A percentile compares a stretch with the other conserved stretches of the same genome.
Conservation (phyloP, 352 stramenopile genomes). For the Phytopythium montanum region DNA sequence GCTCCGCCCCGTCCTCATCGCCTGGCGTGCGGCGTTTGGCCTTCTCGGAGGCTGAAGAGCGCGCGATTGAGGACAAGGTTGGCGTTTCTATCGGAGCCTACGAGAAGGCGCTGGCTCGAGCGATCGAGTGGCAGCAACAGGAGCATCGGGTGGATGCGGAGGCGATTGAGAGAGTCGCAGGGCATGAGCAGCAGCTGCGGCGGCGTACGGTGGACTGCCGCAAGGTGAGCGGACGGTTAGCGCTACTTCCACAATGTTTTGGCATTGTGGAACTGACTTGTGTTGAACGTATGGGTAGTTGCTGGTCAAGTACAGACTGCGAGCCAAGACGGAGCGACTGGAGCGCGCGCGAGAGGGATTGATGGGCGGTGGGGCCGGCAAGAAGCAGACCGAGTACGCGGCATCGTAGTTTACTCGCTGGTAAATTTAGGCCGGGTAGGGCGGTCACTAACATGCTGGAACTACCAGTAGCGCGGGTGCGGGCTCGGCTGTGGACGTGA, state of each 20-base stretch:
- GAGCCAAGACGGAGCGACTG: constrained; percentile 53
- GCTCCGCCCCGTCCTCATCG: too few species aligned
- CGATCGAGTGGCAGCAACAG: constrained; percentile 33
- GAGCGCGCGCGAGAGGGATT: constrained; percentile 47
- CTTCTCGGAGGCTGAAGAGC: constrained; percentile 61
- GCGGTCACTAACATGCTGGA: not conserved
- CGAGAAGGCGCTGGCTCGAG: constrained; percentile 26
- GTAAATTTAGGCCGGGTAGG: too few species aligned
- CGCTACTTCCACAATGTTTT: not conserved
- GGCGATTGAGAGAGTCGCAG: constrained; percentile 23
- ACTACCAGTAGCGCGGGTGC: constrained; percentile 1
- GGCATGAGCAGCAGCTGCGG: constrained; percentile 29
- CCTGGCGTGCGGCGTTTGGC: constrained; percentile 23
- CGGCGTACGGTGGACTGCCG: constrained; percentile 32
- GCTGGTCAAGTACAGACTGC: constrained; percentile 57
- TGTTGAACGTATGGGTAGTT: too few species aligned
- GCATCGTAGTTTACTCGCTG: too few species aligned
- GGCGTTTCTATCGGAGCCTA: constrained; percentile 37
- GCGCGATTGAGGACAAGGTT: constrained; percentile 53
- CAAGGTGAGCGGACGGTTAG: constrained; percentile 28
- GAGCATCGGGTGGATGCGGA: constrained; percentile 31
- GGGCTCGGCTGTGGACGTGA: constrained; percentile 54
- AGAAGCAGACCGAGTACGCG: not conserved
- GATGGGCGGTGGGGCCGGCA: constrained; percentile 23
- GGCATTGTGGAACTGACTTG: too few species aligned